Percentiles rank a stretch among this genome's conserved stretches.
These are phyloP conservation scores for Boletus sp. DNA, from an alignment of 768 basidiomycete species.

Conservation along the genomic window DNA sequence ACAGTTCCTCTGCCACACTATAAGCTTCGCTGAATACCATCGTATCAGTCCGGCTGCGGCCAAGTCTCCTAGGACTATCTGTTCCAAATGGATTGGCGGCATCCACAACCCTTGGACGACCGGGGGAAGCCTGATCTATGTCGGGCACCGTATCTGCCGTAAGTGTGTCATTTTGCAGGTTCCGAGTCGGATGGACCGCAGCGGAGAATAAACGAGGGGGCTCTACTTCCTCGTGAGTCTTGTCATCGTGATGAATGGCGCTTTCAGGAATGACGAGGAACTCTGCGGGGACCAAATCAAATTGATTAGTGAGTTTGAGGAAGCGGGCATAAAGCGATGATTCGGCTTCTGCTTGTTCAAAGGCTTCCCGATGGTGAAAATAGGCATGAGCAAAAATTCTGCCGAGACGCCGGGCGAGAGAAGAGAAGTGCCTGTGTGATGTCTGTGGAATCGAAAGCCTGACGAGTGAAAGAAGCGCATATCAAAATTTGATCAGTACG, in stretches of 20 bases:
- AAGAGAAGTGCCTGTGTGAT: slow-evolving; percentile 85
- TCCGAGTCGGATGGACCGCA: slow-evolving; percentile 32
- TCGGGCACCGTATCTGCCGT: slow-evolving; percentile 6
- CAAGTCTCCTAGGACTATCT: slow-evolving; percentile 44
- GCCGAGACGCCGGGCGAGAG: slow-evolving; percentile 85
- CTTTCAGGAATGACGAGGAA: slow-evolving; percentile 76
- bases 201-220: slow-evolving; percentile 41
- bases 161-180: slow-evolving; percentile 10
- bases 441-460: slow-evolving; percentile 79
- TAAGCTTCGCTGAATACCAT: slow-evolving; percentile 61
- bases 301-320: slow-evolving; percentile 74
- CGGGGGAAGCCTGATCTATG: slow-evolving; percentile 5
- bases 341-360: slow-evolving; percentile 88
- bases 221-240: slow-evolving; percentile 32
- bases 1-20: slow-evolving; percentile 38
- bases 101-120: slow-evolving; percentile 22
- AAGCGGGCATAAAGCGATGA: slow-evolving; percentile 89
- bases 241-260: slow-evolving; percentile 31
- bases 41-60: slow-evolving; percentile 65
- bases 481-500: slow-evolving; percentile 16
- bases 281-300: slow-evolving; percentile 76
- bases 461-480: neutral
- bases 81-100: slow-evolving; percentile 13
- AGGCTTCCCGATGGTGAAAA: slow-evolving; percentile 89
- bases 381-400: slow-evolving; percentile 97